These are phyloP conservation scores for Aristolochia fimbriata DNA, from an alignment of 164 flowering plant genomes.

Conservation along the genomic window DNA sequence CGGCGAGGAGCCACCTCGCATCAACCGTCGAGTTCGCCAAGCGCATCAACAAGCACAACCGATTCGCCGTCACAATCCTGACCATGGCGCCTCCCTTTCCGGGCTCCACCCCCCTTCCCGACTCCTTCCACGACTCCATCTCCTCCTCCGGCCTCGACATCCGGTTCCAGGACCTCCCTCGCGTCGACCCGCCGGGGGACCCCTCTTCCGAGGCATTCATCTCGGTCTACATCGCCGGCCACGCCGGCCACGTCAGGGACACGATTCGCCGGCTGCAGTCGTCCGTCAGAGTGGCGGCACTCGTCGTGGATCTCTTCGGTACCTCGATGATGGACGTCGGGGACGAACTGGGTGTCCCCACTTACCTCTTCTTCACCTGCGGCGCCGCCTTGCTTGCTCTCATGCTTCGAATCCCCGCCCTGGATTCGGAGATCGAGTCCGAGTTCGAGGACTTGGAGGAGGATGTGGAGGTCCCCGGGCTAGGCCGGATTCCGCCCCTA, in stretches of 20 bases:
- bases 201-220: neutral
- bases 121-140: neutral
- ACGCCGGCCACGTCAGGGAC: slow-evolving; percentile 2
- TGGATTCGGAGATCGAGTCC: neutral
- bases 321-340: slow-evolving; percentile 7
- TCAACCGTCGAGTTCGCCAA: slow-evolving; percentile 9
- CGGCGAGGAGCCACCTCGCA: neutral
- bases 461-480: slow-evolving; percentile 5
- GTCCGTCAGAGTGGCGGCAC: neutral
- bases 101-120: neutral
- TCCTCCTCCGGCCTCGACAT: slow-evolving; percentile 5
- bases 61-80: slow-evolving; percentile 7
- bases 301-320: slow-evolving; percentile 7
- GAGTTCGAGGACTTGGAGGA: slow-evolving; percentile 3
- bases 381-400: slow-evolving; percentile 4
- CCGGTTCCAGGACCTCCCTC: slow-evolving; percentile 5
- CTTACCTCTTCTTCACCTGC: slow-evolving; percentile 9
- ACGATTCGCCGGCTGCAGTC: neutral
- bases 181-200: neutral
- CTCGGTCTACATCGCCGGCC: neutral
- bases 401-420: slow-evolving; percentile 9
- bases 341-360: slow-evolving; percentile 7
- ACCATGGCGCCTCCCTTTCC: neutral
- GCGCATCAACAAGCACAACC: neutral
- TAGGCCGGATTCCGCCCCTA: slow-evolving; percentile 4